A percentile compares a stretch with the other conserved stretches of the same genome.
Evolutionary conservation across 2,329 filamentous ascomycete genomes (phyloP).

Genomic region (Epichloe hybrida): DNA sequence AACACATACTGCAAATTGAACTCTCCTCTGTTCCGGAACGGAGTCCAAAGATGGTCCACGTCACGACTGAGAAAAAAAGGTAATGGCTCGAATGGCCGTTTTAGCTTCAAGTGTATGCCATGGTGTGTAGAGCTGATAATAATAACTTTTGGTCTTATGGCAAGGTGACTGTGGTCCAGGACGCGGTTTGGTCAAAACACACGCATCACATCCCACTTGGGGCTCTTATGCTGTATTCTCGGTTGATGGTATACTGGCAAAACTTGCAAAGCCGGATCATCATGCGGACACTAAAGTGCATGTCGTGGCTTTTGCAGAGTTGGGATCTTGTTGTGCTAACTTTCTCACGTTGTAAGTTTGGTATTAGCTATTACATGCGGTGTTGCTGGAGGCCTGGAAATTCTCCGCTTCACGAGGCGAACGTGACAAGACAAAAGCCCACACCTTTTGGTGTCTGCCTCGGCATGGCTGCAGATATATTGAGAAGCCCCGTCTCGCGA

Average conservation of each 20-base stretch:
- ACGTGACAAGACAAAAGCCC: too few relatives aligned
- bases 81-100: background rate
- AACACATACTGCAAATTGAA: background rate
- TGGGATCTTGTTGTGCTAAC: too few relatives aligned
- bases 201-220: background rate
- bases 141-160: background rate
- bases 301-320: too few relatives aligned
- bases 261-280: too few relatives aligned
- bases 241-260: background rate
- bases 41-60: background rate
- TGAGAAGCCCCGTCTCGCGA: too few relatives aligned
- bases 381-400: too few relatives aligned
- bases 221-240: background rate
- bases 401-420: too few relatives aligned
- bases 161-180: background rate
- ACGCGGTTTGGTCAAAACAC: background rate
- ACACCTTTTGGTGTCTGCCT: too few relatives aligned
- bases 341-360: too few relatives aligned
- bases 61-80: background rate
- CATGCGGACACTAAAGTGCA: too few relatives aligned
- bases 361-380: too few relatives aligned
- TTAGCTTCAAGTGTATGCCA: background rate
- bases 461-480: too few relatives aligned
- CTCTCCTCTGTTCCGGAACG: background rate
- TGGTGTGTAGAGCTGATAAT: background rate